A percentile compares a stretch with the other conserved stretches of the same genome.
These are phyloP conservation scores for Seiridium unicorne DNA, from an alignment of 2,329 filamentous ascomycete genomes.

Conservation along the genomic window DNA sequence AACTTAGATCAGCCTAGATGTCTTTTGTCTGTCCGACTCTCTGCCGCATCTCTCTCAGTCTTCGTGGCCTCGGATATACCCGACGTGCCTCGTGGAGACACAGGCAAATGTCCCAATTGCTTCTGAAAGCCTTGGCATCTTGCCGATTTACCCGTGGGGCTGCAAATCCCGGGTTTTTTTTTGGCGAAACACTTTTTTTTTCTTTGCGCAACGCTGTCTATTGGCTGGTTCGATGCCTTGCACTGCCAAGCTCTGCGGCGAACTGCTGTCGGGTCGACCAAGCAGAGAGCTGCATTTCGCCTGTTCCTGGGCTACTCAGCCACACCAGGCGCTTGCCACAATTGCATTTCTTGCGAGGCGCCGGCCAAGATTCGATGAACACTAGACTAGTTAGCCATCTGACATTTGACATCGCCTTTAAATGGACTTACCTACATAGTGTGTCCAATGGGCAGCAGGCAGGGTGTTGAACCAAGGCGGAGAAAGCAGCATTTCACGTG, in stretches of 20 bases:
- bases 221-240: not conserved
- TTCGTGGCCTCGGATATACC: not conserved
- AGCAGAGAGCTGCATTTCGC: too few relatives aligned
- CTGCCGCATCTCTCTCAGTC: not conserved
- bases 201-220: not conserved
- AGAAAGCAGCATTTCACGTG: too few relatives aligned
- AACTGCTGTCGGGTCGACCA: not conserved
- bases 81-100: not conserved
- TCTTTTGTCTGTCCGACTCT: not conserved
- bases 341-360: too few relatives aligned
- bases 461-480: too few relatives aligned
- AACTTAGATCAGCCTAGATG: not conserved
- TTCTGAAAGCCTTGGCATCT: not conserved
- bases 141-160: not conserved
- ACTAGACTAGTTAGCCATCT: too few relatives aligned
- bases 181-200: not conserved
- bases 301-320: not conserved
- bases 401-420: too few relatives aligned
- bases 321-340: not conserved
- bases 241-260: not conserved
- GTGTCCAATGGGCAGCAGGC: too few relatives aligned
- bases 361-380: too few relatives aligned
- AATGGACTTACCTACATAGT: too few relatives aligned
- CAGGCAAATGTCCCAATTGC: not conserved
- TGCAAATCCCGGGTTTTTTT: not conserved